phyloP scores from a whole-genome alignment of 2,329 filamentous ascomycete species.

The Botrytis porri region DNA sequence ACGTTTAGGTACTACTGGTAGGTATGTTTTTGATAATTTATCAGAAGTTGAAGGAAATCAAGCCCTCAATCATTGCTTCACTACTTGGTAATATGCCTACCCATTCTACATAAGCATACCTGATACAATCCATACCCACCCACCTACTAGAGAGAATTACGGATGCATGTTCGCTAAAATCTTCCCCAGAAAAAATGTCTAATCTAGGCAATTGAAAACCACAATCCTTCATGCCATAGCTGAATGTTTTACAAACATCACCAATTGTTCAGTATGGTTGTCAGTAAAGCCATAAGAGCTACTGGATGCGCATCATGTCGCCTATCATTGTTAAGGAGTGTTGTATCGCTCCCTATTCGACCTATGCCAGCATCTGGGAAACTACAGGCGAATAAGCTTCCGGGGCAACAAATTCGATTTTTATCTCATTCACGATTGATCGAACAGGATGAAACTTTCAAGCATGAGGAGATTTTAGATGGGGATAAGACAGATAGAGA shows the following conservation, averaged over 20 bases:
- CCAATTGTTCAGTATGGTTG: conserved; percentile 28
- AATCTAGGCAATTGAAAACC: neutral
- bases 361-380: conserved; percentile 1
- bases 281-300: conserved; percentile 33
- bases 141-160: neutral
- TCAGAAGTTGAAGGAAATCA: neutral
- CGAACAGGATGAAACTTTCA: neutral
- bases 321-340: conserved; percentile 32
- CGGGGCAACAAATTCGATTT: conserved; percentile 19
- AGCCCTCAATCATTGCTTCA: neutral
- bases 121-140: neutral
- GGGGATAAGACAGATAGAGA: neutral
- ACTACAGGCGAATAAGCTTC: neutral
- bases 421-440: conserved; percentile 23
- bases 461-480: neutral
- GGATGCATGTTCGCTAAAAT: neutral
- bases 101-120: neutral
- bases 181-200: neutral
- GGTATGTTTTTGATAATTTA: neutral
- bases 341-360: conserved; percentile 31
- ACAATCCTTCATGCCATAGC: neutral
- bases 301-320: conserved; percentile 37
- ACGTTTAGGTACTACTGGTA: neutral
- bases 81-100: neutral
- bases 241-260: neutral